phyloP scores from a whole-genome alignment of 1,284 basidiomycete species.

The Heterobasidion parviporum region DNA sequence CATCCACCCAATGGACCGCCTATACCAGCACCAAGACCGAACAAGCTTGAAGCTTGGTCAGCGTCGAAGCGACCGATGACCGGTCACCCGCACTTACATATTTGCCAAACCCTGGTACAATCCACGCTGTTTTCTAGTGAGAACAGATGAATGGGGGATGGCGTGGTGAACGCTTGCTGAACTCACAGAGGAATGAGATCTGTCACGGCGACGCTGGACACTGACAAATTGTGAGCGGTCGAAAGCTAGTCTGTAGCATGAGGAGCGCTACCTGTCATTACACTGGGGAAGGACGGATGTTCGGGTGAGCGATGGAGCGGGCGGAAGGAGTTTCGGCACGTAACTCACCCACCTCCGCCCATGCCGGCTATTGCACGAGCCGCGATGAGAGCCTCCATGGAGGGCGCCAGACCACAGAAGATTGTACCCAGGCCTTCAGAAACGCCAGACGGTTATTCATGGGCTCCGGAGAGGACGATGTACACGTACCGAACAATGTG shows the following conservation, averaged over 20 bases:
- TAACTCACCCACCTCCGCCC: slow-evolving; percentile 77
- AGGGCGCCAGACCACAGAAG: slow-evolving; percentile 74
- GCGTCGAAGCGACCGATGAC: slow-evolving; percentile 1
- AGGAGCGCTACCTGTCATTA: slow-evolving; percentile 65
- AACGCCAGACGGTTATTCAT: background rate
- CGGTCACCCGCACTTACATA: slow-evolving; percentile 41
- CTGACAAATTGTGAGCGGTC: slow-evolving; percentile 28
- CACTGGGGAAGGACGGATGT: slow-evolving; percentile 27
- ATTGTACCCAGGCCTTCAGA: slow-evolving; percentile 68
- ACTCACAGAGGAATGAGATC: slow-evolving; percentile 78
- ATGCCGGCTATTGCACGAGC: slow-evolving; percentile 82
- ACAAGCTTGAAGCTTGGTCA: slow-evolving; percentile 39
- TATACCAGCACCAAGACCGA: slow-evolving; percentile 72
- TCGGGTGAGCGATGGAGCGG: background rate
- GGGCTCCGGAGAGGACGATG: background rate
- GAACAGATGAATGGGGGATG: slow-evolving; percentile 10
- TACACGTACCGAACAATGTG: slow-evolving; percentile 64
- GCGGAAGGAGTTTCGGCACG: background rate
- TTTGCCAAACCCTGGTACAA: slow-evolving; percentile 87
- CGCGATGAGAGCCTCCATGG: slow-evolving; percentile 76
- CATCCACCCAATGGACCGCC: slow-evolving; percentile 88
- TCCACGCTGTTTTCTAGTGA: slow-evolving; percentile 68
- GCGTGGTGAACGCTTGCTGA: slow-evolving; percentile 1
- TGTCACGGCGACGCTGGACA: slow-evolving; percentile 68
- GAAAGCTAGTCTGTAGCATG: slow-evolving; percentile 1